phyloP scores from a whole-genome alignment of 257 asterid species.

The Solanum ossicruentum region DNA sequence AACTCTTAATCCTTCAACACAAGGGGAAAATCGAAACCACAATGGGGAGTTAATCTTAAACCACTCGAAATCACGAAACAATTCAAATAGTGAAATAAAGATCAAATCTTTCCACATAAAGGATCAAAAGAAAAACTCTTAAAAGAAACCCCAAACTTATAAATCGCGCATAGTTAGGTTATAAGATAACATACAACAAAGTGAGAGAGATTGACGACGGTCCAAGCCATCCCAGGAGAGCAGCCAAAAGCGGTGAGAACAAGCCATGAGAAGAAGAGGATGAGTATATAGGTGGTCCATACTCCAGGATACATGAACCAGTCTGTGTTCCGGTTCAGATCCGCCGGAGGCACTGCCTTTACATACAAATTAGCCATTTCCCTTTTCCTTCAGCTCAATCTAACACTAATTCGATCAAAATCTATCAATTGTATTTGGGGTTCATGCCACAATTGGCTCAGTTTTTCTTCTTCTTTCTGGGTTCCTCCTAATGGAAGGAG shows the following conservation, averaged over 20 bases:
- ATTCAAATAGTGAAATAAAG: neutral
- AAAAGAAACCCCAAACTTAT: neutral
- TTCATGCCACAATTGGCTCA: neutral
- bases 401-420: neutral
- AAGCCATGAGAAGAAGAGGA: conserved; percentile 79
- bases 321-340: conserved; percentile 89
- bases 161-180: neutral
- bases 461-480: neutral
- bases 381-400: neutral
- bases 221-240: conserved; percentile 93
- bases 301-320: conserved; percentile 97
- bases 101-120: neutral
- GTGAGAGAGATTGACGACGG: conserved; percentile 70
- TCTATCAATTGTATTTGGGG: neutral
- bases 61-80: neutral
- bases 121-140: neutral
- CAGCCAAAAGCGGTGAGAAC: conserved; percentile 72
- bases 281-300: conserved; percentile 82
- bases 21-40: neutral
- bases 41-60: neutral
- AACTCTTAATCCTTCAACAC: neutral
- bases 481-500: neutral
- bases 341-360: conserved; percentile 68
- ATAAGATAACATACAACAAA: conserved; percentile 15
- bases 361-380: conserved; percentile 72